Conservation (phyloP, 2,329 filamentous ascomycete genomes). For the Lecanosticta acicola region DNA sequence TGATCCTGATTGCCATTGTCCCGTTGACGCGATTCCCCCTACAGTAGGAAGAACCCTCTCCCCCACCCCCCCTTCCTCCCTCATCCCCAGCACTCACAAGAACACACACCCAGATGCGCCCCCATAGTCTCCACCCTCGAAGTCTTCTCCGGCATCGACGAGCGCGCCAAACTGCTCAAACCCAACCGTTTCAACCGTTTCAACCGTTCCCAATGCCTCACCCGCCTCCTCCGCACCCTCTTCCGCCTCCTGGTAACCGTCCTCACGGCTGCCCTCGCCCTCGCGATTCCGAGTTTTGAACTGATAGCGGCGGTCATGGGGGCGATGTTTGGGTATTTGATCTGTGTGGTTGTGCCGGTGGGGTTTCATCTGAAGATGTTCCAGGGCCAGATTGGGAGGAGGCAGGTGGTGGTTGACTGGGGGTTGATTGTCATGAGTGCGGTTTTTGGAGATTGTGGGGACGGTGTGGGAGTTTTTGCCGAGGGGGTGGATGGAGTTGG, state of each 20-base stretch:
- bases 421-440: too few species aligned
- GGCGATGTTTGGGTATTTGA: neutral
- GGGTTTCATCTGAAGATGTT: neutral
- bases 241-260: neutral
- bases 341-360: neutral
- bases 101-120: neutral
- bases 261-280: neutral
- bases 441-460: too few species aligned
- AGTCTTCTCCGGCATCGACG: constrained; percentile 1
- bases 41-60: too few species aligned
- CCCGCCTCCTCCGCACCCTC: neutral
- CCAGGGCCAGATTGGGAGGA: neutral
- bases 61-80: too few species aligned
- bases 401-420: too few species aligned
- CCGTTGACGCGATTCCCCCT: neutral
- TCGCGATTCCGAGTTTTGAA: neutral
- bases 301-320: neutral
- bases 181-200: neutral
- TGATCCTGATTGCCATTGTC: neutral
- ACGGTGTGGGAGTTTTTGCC: too few species aligned
- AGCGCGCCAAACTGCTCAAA: neutral
- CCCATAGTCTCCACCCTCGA: neutral
- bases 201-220: neutral
- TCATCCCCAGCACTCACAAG: neutral
- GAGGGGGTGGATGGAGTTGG: too few species aligned